Evolutionary conservation across 1,139 yeast genomes (phyloP).

Genomic region (Lizanozyma gosingica): DNA sequence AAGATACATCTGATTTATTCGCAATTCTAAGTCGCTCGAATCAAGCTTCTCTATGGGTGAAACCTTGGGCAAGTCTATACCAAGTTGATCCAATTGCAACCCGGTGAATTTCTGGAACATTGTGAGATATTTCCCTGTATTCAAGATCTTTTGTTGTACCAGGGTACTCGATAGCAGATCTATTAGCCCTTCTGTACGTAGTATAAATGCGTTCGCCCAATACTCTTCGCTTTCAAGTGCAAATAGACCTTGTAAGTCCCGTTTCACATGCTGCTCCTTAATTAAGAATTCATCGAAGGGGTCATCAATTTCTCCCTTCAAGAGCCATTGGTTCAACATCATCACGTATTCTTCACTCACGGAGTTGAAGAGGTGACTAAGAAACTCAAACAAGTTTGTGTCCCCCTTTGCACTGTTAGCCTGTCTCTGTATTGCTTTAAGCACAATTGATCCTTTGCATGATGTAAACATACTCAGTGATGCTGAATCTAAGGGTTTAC

Average conservation of each 20-base stretch:
- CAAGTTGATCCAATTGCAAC: slow-evolving; percentile 1
- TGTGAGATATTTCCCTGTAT: slow-evolving; percentile 81
- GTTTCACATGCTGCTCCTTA: slow-evolving; percentile 27
- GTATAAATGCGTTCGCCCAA: slow-evolving; percentile 79
- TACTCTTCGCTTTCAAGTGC: slow-evolving; percentile 56
- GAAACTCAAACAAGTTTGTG: slow-evolving; percentile 41
- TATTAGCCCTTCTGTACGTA: slow-evolving; percentile 69
- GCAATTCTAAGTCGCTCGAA: slow-evolving; percentile 49
- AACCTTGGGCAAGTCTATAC: slow-evolving; percentile 6
- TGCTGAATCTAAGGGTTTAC: neutral
- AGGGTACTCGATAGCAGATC: slow-evolving; percentile 50
- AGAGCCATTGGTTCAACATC: slow-evolving; percentile 74
- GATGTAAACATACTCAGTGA: slow-evolving; percentile 20
- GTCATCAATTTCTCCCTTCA: slow-evolving; percentile 66
- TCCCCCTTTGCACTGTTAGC: slow-evolving; percentile 62
- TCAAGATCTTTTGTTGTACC: slow-evolving; percentile 54
- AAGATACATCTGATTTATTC: slow-evolving; percentile 53
- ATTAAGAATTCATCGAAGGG: slow-evolving; percentile 80
- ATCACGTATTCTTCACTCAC: slow-evolving; percentile 57
- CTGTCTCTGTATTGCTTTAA: slow-evolving; percentile 53
- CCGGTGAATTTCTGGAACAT: slow-evolving; percentile 53
- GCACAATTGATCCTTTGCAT: slow-evolving; percentile 63
- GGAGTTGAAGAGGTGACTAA: slow-evolving; percentile 43
- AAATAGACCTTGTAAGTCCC: slow-evolving; percentile 24
- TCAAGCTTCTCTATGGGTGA: slow-evolving; percentile 35